Evolutionary conservation across 768 basidiomycete genomes (phyloP), one percentile per base, ranked within the genome.

Genomic region (Phylloporus sp.): DNA sequence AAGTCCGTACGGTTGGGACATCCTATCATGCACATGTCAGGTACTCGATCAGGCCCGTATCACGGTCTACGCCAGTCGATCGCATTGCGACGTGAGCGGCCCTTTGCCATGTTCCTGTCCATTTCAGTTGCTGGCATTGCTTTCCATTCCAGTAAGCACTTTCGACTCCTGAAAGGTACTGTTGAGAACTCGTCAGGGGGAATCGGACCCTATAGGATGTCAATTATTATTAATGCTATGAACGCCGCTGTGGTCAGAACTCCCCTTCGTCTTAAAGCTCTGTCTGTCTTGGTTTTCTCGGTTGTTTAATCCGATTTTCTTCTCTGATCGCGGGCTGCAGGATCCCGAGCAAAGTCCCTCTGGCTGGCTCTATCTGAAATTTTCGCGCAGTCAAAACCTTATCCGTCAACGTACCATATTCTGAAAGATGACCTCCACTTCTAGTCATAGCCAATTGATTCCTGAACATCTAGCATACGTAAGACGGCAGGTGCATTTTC

Each of bases 291-390:
- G 71, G 7, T 61, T 77, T 6, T 75, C 72, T 14, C 64, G 71
- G 7, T 61, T 77, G 8, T 75, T 71, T n/a, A 65, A 63, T 20
- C 54, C 78, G 31, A 69, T 71, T 4, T 78, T 80, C 56, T 75
- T 76, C 22, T 79, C 74, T 61, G 75, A 77, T 26, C 55, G 74
- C 21, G 74, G 73, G 9, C 54, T 79, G 22, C 79, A 80, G 59
- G 72, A 74, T 3, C 69, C 46, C 69, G 71, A 63, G 71, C 72
- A 4, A 72, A 69, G 46, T 66, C 64, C 27, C 76, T 71, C 54
- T 75, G 62, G 58, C 59, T 68, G 34, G 71, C 73, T 44, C 70
- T 70, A 6, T 62, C 73, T 4, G 61, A 70, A 39, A 38, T 47
- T 22, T 52, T 38, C 48, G 11, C 11, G 36, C 33, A 8, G 21